These are phyloP conservation scores for Sporobolus alterniflorus DNA, from an alignment of 202 grass and related monocot species.

Conservation along the genomic window DNA sequence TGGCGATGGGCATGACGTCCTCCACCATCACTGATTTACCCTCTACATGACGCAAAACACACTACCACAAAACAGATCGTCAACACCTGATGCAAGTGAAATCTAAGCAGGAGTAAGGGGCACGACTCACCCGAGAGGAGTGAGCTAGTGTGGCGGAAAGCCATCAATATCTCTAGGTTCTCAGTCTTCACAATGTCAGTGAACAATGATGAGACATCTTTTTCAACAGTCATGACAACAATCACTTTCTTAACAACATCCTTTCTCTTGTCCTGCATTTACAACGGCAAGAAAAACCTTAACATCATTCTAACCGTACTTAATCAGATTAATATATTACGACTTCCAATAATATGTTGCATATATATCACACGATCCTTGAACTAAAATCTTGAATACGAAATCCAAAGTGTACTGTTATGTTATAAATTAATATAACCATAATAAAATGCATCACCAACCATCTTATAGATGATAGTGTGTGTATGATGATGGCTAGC, in stretches of 20 bases:
- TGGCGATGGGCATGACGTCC: conserved; percentile 90
- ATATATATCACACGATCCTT: neutral
- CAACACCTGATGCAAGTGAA: conserved; percentile 4
- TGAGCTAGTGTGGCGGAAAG: conserved; percentile 71
- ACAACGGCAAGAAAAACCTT: neutral
- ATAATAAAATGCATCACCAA: neutral
- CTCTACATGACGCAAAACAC: conserved; percentile 46
- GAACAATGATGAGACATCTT: conserved; percentile 98
- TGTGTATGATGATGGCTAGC: neutral
- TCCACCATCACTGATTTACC: conserved; percentile 68
- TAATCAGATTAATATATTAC: neutral
- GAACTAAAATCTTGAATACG: neutral
- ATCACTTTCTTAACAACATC: conserved; percentile 99
- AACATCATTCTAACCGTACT: neutral
- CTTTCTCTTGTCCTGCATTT: conserved; percentile 91
- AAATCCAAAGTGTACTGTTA: neutral
- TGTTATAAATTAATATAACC: neutral
- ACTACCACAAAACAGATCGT: conserved; percentile 30
- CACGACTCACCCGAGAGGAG: conserved; percentile 67
- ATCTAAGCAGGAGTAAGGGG: conserved; percentile 28
- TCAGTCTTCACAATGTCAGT: conserved; percentile 99
- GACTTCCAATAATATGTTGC: neutral
- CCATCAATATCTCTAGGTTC: conserved; percentile 87
- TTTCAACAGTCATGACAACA: conserved; percentile 98
- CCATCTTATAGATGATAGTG: neutral